Conservation (phyloP, 164 flowering plant species). For the Akebia trifoliata region DNA sequence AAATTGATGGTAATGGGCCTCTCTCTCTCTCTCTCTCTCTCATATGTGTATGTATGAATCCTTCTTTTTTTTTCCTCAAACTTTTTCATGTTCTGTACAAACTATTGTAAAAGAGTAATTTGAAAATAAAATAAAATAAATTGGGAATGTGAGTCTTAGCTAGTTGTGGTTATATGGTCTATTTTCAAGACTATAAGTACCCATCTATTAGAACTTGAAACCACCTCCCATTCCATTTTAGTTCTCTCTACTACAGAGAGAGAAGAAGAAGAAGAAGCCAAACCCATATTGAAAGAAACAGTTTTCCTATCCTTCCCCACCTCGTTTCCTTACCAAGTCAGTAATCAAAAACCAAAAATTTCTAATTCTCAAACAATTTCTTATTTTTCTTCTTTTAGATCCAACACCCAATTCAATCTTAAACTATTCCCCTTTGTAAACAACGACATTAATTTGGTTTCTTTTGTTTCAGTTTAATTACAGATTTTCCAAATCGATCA, state of each 20-base stretch:
- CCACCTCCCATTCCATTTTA: no score
- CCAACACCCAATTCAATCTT: background rate
- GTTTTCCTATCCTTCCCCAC: no score
- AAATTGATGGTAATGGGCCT: constrained; percentile 17
- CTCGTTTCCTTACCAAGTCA: no score
- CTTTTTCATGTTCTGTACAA: constrained; percentile 7
- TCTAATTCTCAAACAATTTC: background rate
- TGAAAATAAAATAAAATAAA: no score
- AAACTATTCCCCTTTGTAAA: no score
- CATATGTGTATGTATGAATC: no score
- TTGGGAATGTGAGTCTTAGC: background rate
- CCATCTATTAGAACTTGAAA: no score
- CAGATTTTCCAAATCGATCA: constrained; percentile 36
- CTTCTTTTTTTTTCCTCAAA: constrained; percentile 14
- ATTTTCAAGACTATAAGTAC: constrained; percentile 30
- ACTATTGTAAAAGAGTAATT: constrained; percentile 6
- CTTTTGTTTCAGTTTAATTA: constrained; percentile 23
- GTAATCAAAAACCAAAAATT: no score
- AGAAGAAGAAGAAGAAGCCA: no score
- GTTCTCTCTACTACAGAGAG: constrained; percentile 20
- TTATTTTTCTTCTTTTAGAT: background rate
- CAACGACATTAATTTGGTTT: constrained; percentile 9
- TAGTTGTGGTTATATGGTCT: constrained; percentile 18
- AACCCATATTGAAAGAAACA: no score
- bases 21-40: constrained; percentile 6